These are phyloP conservation scores for Nakazawaea populi DNA, from an alignment of 805 yeast species.

Conservation along the genomic window DNA sequence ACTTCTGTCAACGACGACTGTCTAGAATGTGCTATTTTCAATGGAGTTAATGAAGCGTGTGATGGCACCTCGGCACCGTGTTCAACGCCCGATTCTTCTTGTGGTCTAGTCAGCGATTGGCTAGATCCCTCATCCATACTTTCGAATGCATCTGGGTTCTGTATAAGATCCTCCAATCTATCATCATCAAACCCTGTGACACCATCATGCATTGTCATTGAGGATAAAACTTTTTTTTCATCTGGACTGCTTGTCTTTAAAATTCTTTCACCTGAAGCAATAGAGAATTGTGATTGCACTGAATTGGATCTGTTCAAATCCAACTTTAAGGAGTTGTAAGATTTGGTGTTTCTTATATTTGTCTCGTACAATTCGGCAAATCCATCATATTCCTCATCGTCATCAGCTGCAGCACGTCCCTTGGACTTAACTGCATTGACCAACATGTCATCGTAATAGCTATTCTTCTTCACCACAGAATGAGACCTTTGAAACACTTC, in stretches of 20 bases:
- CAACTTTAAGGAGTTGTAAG: slow-evolving; percentile 17
- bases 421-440: slow-evolving; percentile 14
- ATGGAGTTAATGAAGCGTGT: not conserved
- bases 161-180: too few relatives aligned
- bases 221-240: slow-evolving; percentile 12
- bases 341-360: slow-evolving; percentile 24
- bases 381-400: slow-evolving; percentile 19
- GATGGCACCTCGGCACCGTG: slow-evolving; percentile 12
- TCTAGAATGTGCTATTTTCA: slow-evolving; percentile 2
- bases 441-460: slow-evolving; percentile 18
- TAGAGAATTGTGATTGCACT: slow-evolving; percentile 22
- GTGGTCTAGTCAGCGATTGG: too few relatives aligned
- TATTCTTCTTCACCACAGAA: slow-evolving; percentile 7
- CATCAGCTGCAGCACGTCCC: slow-evolving; percentile 9
- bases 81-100: not conserved
- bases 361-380: slow-evolving; percentile 27
- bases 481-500: slow-evolving; percentile 15
- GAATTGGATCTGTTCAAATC: slow-evolving; percentile 24
- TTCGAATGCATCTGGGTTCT: too few relatives aligned
- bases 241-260: slow-evolving; percentile 16
- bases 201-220: slow-evolving; percentile 16
- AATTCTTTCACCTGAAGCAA: slow-evolving; percentile 21
- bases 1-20: slow-evolving; percentile 7
- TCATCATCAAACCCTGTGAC: slow-evolving; percentile 13
- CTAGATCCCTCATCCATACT: too few relatives aligned